A percentile compares a stretch with the other conserved stretches of the same genome.
Evolutionary conservation across 2,329 filamentous ascomycete species (phyloP).

Genomic region (Tricladium varicosporioides): DNA sequence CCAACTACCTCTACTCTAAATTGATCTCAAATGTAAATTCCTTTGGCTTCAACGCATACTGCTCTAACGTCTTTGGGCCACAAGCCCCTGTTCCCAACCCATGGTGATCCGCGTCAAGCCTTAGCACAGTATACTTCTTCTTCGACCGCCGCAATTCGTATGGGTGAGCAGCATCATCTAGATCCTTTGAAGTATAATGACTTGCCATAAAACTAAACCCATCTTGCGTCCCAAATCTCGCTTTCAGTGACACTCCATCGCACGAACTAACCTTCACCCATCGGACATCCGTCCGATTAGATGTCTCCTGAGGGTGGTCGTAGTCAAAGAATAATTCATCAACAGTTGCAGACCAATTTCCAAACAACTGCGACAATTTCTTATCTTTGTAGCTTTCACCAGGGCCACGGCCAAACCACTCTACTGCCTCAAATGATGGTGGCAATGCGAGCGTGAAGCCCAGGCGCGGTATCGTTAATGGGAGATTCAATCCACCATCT

Average conservation of each 20-base stretch:
- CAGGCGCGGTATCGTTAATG: conserved; percentile 57
- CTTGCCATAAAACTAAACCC: conserved; percentile 49
- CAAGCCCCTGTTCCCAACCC: conserved; percentile 50
- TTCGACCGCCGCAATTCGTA: conserved; percentile 55
- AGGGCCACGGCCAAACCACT: conserved; percentile 67
- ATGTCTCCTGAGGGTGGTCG: conserved; percentile 68
- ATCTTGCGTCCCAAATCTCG: conserved; percentile 19
- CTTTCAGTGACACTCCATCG: conserved; percentile 24
- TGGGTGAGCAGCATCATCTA: conserved; percentile 62
- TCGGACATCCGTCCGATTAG: conserved; percentile 59
- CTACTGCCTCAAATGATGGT: conserved; percentile 44
- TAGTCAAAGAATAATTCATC: conserved; percentile 57
- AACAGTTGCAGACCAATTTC: conserved; percentile 47
- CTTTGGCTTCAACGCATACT: no score
- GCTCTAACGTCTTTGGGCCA: conserved; percentile 28
- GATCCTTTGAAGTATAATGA: conserved; percentile 48
- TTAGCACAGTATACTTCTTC: conserved; percentile 43
- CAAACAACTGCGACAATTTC: conserved; percentile 58
- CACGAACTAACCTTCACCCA: conserved; percentile 46
- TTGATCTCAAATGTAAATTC: no score
- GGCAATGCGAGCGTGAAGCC: conserved; percentile 57
- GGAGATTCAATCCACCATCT: conserved; percentile 41
- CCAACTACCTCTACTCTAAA: no score
- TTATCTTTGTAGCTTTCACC: conserved; percentile 68
- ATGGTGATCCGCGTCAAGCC: conserved; percentile 43